Evolutionary conservation across 345 rosid genomes (phyloP), one percentile per base, ranked within the genome.

Genomic region (Aegle marmelos): DNA sequence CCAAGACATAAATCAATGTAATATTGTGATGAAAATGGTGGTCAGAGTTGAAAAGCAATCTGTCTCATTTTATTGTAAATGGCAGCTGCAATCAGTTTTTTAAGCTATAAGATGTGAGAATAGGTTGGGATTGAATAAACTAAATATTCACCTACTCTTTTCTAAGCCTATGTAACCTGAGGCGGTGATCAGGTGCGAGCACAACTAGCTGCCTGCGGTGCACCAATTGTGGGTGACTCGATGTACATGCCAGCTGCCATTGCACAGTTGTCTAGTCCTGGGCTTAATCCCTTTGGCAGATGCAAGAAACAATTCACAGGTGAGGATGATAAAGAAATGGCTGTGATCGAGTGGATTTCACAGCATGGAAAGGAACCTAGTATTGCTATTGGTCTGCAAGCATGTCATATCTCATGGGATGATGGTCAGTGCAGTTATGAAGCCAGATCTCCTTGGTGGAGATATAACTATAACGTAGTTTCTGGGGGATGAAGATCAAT

Each of bases 361-460:
- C 79, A 16, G 75, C 95, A 91, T 79, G 97, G 97, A 68, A 95
- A 86, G 87, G 98, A 92, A 80, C 98, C 97, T 6, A 79, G 33
- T 61, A 85, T 92, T 68, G 93, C 91, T 48, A 88, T 93, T 39
- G 99, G 97, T 74, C 95, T 95, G 76, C 98, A 95, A 85, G 99
- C 99, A 39, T 91, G 88, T 82, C 96, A 92, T 72, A 91, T 93
- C 79, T 92, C 94, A 24, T 95, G 99, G 99, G 90, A 93, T 24
- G 91, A 90, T 70, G 93, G 88, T 56, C 80, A 86, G 70, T 90
- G 87, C 73, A 76, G 80, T 72, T 92, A 93, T 39, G 87, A 90
- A 81, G 98, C 99, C 68, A 86, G 93, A 63, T 86, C 94, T 70
- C 96, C 98, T 3, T 93, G 97, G 99, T 95, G 99, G 99, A 83